Evolutionary conservation across 345 rosid genomes (phyloP), one percentile per base, ranked within the genome.

Genomic region (Boechera stricta): DNA sequence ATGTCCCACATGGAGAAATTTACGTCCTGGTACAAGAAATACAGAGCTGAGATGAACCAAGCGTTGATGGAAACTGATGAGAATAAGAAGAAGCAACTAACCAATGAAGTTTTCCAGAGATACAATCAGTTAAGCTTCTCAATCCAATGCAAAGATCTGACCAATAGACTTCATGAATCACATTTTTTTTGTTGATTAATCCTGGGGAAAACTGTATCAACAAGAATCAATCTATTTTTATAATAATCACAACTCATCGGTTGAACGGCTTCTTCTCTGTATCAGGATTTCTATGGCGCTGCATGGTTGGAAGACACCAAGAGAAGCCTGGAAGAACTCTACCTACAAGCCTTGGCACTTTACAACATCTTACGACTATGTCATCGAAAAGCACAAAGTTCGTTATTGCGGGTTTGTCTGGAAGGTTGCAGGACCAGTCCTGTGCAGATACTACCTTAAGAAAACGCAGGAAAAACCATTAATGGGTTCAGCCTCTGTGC

Each of bases 371-470:
- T 91, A 89, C 0, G 81, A 84, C 12, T 32, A 83, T 53, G 97
- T 96, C 3, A 68, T n/a, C 7, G 0, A 64, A 26, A 5, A 13
- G 7, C 4, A 24, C 0, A 1, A 24, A 0, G 82, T 33, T 0
- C 0, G 5, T 0, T 49, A 18, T 9, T 90, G 97, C 35, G 35
- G 71, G 5, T 90, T 91, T 70, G 94, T 88, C 13, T 91, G 97
- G 97, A 89, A 42, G 54, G 83, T 86, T 21, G 94, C 96, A 15
- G 94, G 97, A 26, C 64, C 88, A 13, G 87, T 89, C 7, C 75
- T 93, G 1, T 89, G 88, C 79, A 57, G 36, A 39, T 32, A 81
- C 0, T 80, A 86, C 72, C 60, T 60, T 2, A 8, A 15, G 21
- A 77, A 36, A 54, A 65, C 53, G 28, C 29, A 62, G 8, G 85